Conservation (phyloP, 2,329 filamentous ascomycete genomes). For the Phyllachora maydis region DNA sequence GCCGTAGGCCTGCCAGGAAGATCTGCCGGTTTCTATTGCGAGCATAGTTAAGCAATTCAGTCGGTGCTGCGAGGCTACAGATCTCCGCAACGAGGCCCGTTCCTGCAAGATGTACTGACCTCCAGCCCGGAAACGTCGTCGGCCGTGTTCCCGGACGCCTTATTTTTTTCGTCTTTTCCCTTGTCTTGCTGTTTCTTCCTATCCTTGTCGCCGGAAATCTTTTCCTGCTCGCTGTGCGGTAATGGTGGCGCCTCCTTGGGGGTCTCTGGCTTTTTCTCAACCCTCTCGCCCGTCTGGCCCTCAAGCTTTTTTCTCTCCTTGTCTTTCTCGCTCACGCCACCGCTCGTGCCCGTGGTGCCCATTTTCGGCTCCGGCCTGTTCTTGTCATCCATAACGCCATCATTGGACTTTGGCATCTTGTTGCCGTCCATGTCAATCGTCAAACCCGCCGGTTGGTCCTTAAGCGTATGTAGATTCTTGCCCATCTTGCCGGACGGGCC, state of each 20-base stretch:
- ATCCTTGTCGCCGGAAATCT: constrained; percentile 23
- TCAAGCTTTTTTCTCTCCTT: constrained; percentile 54
- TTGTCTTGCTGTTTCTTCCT: constrained; percentile 19
- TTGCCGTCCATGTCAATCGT: constrained; percentile 35
- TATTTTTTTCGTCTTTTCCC: constrained; percentile 17
- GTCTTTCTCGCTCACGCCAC: constrained; percentile 73
- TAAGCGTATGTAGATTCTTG: constrained; percentile 20
- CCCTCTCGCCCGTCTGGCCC: constrained; percentile 39
- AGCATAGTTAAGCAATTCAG: constrained; percentile 4
- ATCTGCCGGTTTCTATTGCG: constrained; percentile 52
- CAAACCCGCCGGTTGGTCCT: constrained; percentile 27
- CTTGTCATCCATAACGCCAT: constrained; percentile 89
- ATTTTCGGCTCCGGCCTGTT: constrained; percentile 55
- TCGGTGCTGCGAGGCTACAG: no score
- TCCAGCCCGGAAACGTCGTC: constrained; percentile 30
- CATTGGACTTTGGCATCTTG: constrained; percentile 40
- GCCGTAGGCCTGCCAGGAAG: constrained; percentile 64
- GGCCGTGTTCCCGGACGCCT: constrained; percentile 13
- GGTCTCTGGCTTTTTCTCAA: constrained; percentile 56
- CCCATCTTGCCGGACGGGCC: no score
- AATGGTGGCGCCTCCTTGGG: constrained; percentile 74
- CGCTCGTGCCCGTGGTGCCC: constrained; percentile 74
- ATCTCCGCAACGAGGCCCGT: no score
- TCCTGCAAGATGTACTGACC: constrained; percentile 22
- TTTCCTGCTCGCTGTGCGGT: constrained; percentile 62